Base-by-base conservation (phyloP, 176 grass and related monocot species). In the Stipa capillata region DNA sequence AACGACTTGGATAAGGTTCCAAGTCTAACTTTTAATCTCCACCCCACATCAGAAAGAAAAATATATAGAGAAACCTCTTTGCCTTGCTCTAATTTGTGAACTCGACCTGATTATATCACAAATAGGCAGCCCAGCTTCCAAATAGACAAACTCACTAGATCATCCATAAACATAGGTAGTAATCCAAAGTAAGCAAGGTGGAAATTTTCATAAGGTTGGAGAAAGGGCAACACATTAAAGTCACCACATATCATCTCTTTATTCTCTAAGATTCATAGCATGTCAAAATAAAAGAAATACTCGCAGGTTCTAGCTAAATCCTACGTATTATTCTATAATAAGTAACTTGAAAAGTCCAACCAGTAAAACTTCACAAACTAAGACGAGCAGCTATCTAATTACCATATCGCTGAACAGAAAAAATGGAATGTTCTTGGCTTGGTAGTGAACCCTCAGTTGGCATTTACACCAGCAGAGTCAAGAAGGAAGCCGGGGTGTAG, bases 401-500 rank as follows among this genome's bases (percentile, higher is more conserved):
- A 50, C 36, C 54, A 47, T 56, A 28, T 51, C 73, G n/a, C 67
- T 83, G 68, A 62, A n/a, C 11, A 61, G n/a, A 83, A 63, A 58
- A 21, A 23, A 16, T 24, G 15, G 16, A 67, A 29, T 16, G 72
- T 15, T 54, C 55, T 73, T 72, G 66, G 42, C 34, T 36, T 7
- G 27, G 36, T 20, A 67, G 13, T 64, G 10, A 44, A 70, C 36
- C 37, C 42, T 93, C 33, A 89, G 9, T 80, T 91, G 66, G 90
- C 84, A 5, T 75, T 62, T 33, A 85, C 87, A 34, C 86, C 75
- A 44, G 72, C 67, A 13, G 90, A 72, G 21, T 70, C 70, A 1
- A 78, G 17, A 12, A 88, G 56, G 77, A 87, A 91, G 20, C 52
- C 77, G 1, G 86, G 84, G 49, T 81, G 71, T 7, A 89, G 14